phyloP scores from a whole-genome alignment of 495 filamentous ascomycete genomes.

The Glonium stellatum region DNA sequence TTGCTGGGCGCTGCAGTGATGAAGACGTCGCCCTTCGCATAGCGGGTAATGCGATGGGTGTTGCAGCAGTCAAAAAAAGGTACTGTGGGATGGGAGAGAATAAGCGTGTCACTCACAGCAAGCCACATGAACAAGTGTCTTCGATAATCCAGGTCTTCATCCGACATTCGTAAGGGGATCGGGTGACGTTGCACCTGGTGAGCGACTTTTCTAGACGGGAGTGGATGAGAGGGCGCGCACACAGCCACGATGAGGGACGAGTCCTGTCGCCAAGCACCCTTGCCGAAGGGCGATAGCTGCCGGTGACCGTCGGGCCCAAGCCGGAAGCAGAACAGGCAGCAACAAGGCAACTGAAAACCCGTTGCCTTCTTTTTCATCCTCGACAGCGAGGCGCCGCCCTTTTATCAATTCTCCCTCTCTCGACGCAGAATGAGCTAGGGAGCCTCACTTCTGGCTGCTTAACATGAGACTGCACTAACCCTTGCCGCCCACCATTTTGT shows the following conservation, averaged over 20 bases:
- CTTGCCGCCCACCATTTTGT: constrained; percentile 5
- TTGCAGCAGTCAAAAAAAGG: no score
- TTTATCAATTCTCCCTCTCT: background rate
- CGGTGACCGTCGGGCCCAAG: background rate
- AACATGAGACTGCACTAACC: constrained; percentile 1
- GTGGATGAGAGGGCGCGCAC: background rate
- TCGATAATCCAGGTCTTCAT: no score
- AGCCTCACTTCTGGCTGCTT: constrained; percentile 17
- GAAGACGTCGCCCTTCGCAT: no score
- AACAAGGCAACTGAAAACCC: background rate
- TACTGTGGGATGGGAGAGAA: no score
- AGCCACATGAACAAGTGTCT: no score
- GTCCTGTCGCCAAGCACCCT: background rate
- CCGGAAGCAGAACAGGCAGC: background rate
- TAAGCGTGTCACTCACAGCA: no score
- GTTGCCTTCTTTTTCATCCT: constrained; percentile 1
- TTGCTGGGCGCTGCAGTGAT: no score
- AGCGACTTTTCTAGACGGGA: background rate
- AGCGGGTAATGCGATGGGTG: no score
- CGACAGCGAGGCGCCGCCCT: constrained; percentile 1
- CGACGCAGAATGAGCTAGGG: constrained; percentile 17
- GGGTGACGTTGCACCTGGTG: background rate
- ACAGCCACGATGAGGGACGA: background rate
- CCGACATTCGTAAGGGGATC: background rate
- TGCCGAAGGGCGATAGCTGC: background rate